Base-by-base conservation (phyloP, 2,329 filamentous ascomycete species). In the Scytalidium sp. region DNA sequence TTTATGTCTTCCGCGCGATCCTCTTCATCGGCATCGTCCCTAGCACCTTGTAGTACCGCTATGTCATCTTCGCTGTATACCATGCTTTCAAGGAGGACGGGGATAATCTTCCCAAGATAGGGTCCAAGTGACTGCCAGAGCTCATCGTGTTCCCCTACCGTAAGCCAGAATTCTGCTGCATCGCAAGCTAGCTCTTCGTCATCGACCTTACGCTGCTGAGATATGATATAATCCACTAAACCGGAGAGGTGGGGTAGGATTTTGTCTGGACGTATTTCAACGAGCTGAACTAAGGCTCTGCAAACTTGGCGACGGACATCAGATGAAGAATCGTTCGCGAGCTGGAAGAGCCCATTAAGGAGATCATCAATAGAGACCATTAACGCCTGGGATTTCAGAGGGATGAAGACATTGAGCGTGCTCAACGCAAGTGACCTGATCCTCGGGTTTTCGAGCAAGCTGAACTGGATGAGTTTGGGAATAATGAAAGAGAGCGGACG, bases 101-200 rank as follows among this genome's bases (percentile, higher is more conserved):
- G 94, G 23, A 99, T 87, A 56, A 97, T 93, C 67, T 88, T 89
- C 57, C 80, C 71, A 49, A 97, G 81, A 64, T 89, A 89, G 0
- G 91, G 91, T 8, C 80, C 84, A 42, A 99, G 75, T 1, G 83
- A 80, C 57, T 84, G 79, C 73, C 90, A 90, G 47, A 97, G 73
- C 51, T 87, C 81, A 40, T 88, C 81, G 64, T 96, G 90, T 66
- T 97, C 94, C 52, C 91, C 92, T 19, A 96, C 85, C 36, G 90
- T 90, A 41, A 99, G 81, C 91, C 95, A 99, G 65, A 99, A 99
- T 68, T 99, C 94, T 4, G 94, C 91, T 8, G 94, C 94, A 66
- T 99, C 94, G 57, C 95, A 85, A 32, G 93, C 91, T 51, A 99
- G 76, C 40, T 97, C 91, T 49, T 92, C 86, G 57, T 97, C 92